Base-by-base conservation (phyloP, 306 rosid species). In the Quercus rubra region DNA sequence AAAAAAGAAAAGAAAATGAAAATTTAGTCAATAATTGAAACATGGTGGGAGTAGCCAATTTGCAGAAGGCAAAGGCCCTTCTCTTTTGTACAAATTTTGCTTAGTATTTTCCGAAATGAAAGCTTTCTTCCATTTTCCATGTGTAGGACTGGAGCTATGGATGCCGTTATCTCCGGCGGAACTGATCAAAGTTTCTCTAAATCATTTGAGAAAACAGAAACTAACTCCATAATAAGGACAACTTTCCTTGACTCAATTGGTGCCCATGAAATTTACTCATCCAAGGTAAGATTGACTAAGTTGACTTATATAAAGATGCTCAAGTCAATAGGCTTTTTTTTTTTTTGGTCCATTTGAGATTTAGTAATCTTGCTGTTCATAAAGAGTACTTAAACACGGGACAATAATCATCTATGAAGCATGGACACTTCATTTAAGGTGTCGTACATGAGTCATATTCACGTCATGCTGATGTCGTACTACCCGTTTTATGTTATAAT, bases 181-280 rank as follows among this genome's bases (percentile, higher is more conserved):
- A 57, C 59, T 43, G 73, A 70, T 23, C 6, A 8, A 6, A 20
- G 10, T 21, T 49, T 33, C 9, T 66, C 66, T 31, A 67, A 27
- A 66, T 51, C 55, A 31, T 7, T 2, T 52, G 63, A 9, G 75
- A 69, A 33, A 41, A 8, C 55, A 12, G 75, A 25, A 56, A 8
- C 11, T 14, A 56, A 57, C 6, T 25, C 55, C 43, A 6, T 6
- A 35, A 69, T 3, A 14, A 31, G 18, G 23, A 58, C 31, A 30
- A 1, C 10, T 1, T 71, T 63, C 55, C 28, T 79, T 79, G 66
- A 55, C 56, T 79, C 23, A 49, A 64, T 74, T 64, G 69, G 83
- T 5, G 83, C 70, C 46, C 68, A 64, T 64, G 83, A 79, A 61
- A 14, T 76, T 66, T 10, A 14, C 35, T 64, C 54, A 8, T 46